A percentile compares a stretch with the other conserved stretches of the same genome.
These are phyloP conservation scores for Globisporangium parvum DNA, from an alignment of 352 stramenopile genomes.

Conservation along the genomic window DNA sequence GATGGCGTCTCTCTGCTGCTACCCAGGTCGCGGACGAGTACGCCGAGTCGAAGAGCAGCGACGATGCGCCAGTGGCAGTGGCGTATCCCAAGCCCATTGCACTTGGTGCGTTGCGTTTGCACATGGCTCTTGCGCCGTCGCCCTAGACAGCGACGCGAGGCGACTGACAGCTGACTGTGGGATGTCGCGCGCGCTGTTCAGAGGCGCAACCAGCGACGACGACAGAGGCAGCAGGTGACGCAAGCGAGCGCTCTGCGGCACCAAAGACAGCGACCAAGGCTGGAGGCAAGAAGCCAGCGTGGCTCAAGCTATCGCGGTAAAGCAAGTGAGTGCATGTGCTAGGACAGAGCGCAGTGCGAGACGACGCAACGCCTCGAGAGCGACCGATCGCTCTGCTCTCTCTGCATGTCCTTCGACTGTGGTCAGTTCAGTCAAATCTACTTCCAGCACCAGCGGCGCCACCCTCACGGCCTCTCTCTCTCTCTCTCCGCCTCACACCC, in stretches of 20 bases:
- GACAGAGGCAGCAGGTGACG: constrained; percentile 8
- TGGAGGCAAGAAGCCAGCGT: constrained; percentile 59
- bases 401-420: too few species aligned
- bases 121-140: neutral
- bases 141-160: neutral
- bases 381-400: neutral
- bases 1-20: neutral
- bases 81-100: constrained; percentile 42
- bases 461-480: too few species aligned
- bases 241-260: constrained; percentile 20
- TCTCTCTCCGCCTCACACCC: too few species aligned
- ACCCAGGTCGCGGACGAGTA: constrained; percentile 25
- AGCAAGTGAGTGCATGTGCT: neutral
- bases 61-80: constrained; percentile 16
- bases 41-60: constrained; percentile 34
- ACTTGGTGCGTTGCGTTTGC: constrained; percentile 21
- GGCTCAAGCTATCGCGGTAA: constrained; percentile 57
- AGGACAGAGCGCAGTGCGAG: too few species aligned
- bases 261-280: constrained; percentile 27
- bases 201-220: constrained; percentile 18
- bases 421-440: too few species aligned
- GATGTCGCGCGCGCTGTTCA: constrained; percentile 2
- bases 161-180: neutral
- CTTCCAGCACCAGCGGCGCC: too few species aligned
- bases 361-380: neutral